Evolutionary conservation across 2,329 filamentous ascomycete genomes (phyloP).

Genomic region (Stagonosporopsis rhizophila): DNA sequence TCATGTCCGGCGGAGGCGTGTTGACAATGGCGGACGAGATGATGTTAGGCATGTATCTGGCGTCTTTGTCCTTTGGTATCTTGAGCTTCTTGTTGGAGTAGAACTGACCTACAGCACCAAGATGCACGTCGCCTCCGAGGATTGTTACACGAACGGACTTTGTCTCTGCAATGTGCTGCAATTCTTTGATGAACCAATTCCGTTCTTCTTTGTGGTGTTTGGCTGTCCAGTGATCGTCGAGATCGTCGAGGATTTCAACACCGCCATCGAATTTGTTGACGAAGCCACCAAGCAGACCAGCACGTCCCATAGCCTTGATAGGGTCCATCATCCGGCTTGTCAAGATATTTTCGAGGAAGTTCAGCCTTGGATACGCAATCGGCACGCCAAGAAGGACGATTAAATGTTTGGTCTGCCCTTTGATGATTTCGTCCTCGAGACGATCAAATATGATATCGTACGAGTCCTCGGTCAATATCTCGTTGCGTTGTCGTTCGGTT

Average conservation of each 20-base stretch:
- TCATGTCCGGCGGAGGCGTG: slow-evolving; percentile 81
- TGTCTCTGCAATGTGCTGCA: slow-evolving; percentile 91
- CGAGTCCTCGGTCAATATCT: slow-evolving; percentile 79
- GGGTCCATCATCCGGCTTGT: slow-evolving; percentile 88
- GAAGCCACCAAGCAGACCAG: slow-evolving; percentile 78
- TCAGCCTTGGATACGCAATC: slow-evolving; percentile 55
- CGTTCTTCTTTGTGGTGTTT: slow-evolving; percentile 93
- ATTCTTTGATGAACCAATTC: slow-evolving; percentile 82
- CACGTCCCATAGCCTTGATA: slow-evolving; percentile 84
- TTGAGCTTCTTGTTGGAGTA: slow-evolving; percentile 81
- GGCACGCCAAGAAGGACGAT: slow-evolving; percentile 83
- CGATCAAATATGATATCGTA: slow-evolving; percentile 89
- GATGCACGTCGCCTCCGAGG: slow-evolving; percentile 90
- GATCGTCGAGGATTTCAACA: slow-evolving; percentile 87
- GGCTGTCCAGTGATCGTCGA: slow-evolving; percentile 97
- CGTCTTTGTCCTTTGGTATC: slow-evolving; percentile 86
- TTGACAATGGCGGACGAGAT: slow-evolving; percentile 96
- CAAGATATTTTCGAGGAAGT: slow-evolving; percentile 71
- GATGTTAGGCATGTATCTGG: slow-evolving; percentile 95
- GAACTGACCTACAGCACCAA: slow-evolving; percentile 92
- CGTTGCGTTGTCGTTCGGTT: slow-evolving; percentile 84
- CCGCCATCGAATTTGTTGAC: slow-evolving; percentile 91
- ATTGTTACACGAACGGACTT: slow-evolving; percentile 93
- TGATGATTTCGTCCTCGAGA: slow-evolving; percentile 78
- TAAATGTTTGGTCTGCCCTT: slow-evolving; percentile 86